These are phyloP conservation scores for Panicum virgatum DNA, from an alignment of 202 grass and related monocot species.

Conservation along the genomic window DNA sequence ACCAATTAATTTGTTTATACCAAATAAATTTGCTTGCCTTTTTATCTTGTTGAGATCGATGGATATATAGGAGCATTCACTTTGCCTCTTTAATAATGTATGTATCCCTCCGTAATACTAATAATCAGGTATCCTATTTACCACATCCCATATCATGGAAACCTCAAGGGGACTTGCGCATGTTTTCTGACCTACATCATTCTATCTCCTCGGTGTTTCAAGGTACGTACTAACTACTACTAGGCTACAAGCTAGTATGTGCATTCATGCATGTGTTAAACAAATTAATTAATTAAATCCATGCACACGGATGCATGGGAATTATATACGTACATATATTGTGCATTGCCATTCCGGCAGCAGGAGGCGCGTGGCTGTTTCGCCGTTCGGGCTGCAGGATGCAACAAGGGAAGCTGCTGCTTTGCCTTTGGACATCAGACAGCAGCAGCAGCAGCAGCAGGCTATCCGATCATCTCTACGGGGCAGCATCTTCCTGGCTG, in stretches of 20 bases:
- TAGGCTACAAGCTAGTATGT: no score
- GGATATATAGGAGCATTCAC: no score
- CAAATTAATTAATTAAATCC: no score
- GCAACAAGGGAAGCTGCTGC: conserved; percentile 25
- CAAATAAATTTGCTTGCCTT: not conserved
- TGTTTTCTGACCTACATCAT: conserved; percentile 89
- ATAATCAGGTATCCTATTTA: conserved; percentile 76
- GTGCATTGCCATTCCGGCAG: no score
- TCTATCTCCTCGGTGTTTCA: conserved; percentile 79
- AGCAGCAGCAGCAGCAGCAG: not conserved
- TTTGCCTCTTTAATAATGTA: not conserved
- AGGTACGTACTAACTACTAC: conserved; percentile 48
- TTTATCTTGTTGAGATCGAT: not conserved
- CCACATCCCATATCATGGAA: conserved; percentile 61
- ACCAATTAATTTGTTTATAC: conserved; percentile 16
- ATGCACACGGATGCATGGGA: no score
- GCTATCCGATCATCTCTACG: conserved; percentile 7
- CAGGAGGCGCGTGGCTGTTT: conserved; percentile 32
- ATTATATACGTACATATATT: not conserved
- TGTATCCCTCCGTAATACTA: no score
- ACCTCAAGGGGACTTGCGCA: conserved; percentile 51
- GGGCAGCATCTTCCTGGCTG: conserved; percentile 66
- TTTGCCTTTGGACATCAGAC: conserved; percentile 48
- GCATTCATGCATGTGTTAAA: no score
- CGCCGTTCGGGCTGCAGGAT: conserved; percentile 60